A percentile compares a stretch with the other conserved stretches of the same genome.
Evolutionary conservation across 2,329 filamentous ascomycete species (phyloP).

Genomic region (Talaromyces verruculosus): DNA sequence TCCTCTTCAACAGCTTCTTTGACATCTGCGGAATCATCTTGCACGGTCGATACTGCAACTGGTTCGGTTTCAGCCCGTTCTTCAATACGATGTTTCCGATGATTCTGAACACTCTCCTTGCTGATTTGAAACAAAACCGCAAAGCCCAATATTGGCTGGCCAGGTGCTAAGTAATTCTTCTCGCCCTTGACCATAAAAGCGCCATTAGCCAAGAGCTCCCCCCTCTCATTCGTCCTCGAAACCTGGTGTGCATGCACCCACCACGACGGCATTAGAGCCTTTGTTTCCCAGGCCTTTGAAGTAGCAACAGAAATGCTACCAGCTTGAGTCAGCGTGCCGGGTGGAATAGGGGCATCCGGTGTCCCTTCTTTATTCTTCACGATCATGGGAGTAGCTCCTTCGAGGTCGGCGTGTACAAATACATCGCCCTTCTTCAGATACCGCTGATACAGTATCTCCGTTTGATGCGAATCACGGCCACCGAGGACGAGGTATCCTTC

Average conservation of each 20-base stretch:
- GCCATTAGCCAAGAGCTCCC: constrained; percentile 76
- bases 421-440: constrained; percentile 86
- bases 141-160: constrained; percentile 83
- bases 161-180: constrained; percentile 88
- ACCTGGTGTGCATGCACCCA: constrained; percentile 93
- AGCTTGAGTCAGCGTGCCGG: constrained; percentile 86
- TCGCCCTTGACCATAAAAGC: constrained; percentile 78
- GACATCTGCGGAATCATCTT: constrained; percentile 25
- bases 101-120: constrained; percentile 78
- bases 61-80: constrained; percentile 25
- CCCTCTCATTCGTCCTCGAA: constrained; percentile 75
- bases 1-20: constrained; percentile 22
- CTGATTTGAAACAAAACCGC: constrained; percentile 85
- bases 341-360: constrained; percentile 82
- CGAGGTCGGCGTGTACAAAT: constrained; percentile 86
- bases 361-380: constrained; percentile 82
- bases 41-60: neutral
- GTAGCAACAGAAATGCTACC: constrained; percentile 81
- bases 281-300: constrained; percentile 92
- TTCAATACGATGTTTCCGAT: constrained; percentile 68
- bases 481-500: constrained; percentile 87
- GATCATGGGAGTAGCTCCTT: constrained; percentile 79
- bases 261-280: constrained; percentile 92
- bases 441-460: constrained; percentile 84
- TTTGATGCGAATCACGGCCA: constrained; percentile 84